phyloP scores from a whole-genome alignment of 768 basidiomycete species.

The Tylopilus balloui region DNA sequence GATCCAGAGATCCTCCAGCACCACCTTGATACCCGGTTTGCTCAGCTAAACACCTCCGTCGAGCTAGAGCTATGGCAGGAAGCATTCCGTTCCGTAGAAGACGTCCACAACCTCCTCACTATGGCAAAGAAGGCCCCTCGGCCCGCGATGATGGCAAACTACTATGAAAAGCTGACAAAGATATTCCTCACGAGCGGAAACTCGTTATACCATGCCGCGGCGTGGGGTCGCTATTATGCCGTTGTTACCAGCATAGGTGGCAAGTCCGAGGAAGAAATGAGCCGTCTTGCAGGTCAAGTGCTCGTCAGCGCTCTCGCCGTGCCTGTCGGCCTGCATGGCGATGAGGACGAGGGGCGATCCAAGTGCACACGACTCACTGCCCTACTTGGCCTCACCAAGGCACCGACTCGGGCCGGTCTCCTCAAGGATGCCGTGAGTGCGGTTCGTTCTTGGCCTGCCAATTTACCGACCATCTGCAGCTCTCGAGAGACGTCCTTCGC shows the following conservation, averaged over 20 bases:
- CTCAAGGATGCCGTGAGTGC: constrained; percentile 78
- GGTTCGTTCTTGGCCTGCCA: background rate
- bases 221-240: constrained; percentile 84
- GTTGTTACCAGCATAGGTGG: constrained; percentile 69
- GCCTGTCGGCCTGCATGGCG: constrained; percentile 65
- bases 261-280: constrained; percentile 71
- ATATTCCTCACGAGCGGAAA: constrained; percentile 96
- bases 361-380: constrained; percentile 78
- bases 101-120: constrained; percentile 92
- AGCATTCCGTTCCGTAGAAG: constrained; percentile 96
- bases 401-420: constrained; percentile 83
- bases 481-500: constrained; percentile 78
- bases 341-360: constrained; percentile 51
- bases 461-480: constrained; percentile 38
- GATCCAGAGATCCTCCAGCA: constrained; percentile 93
- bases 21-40: constrained; percentile 95
- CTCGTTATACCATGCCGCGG: constrained; percentile 92
- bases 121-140: constrained; percentile 92
- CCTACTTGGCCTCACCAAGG: constrained; percentile 75
- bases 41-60: constrained; percentile 93
- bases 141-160: constrained; percentile 96
- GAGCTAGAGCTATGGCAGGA: constrained; percentile 99
- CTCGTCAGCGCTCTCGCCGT: constrained; percentile 91
- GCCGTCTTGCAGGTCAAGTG: constrained; percentile 83
- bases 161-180: constrained; percentile 95